phyloP scores from a whole-genome alignment of 176 grass and related monocot genomes.

The Ananas comosus region DNA sequence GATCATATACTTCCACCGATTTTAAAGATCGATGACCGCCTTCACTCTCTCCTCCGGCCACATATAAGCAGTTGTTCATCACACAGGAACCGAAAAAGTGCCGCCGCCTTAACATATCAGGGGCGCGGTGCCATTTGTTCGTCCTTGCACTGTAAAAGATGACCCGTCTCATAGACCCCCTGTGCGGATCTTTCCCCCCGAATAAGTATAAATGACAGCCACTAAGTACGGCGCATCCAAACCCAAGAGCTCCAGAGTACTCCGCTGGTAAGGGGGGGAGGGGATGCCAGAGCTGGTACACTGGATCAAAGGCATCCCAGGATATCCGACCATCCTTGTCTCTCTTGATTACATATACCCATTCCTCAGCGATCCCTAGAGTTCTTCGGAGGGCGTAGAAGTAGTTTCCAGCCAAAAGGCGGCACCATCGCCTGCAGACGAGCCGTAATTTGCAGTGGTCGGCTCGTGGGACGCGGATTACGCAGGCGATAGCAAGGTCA shows the following conservation, averaged over 20 bases:
- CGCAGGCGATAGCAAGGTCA: conserved; percentile 60
- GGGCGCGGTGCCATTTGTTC: conserved; percentile 73
- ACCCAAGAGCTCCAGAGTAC: conserved; percentile 51
- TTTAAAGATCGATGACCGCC: conserved; percentile 23
- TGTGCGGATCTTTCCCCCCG: conserved; percentile 34
- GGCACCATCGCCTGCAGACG: conserved; percentile 57
- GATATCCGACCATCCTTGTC: conserved; percentile 42
- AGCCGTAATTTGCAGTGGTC: conserved; percentile 54
- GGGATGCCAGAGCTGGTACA: conserved; percentile 39
- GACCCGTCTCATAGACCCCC: conserved; percentile 49
- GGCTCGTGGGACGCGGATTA: conserved; percentile 52
- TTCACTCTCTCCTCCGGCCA: conserved; percentile 54
- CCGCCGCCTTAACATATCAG: conserved; percentile 67
- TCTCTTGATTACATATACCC: conserved; percentile 62
- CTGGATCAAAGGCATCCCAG: conserved; percentile 54
- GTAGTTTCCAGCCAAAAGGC: conserved; percentile 74
- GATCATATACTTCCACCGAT: conserved; percentile 63
- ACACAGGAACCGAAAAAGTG: conserved; percentile 46
- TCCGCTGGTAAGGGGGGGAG: conserved; percentile 50
- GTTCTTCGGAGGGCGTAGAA: conserved; percentile 55
- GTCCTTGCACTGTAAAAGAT: conserved; percentile 77
- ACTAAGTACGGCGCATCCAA: conserved; percentile 58
- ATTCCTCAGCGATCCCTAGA: conserved; percentile 47
- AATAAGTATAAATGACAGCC: conserved; percentile 68
- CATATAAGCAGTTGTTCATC: conserved; percentile 62